Evolutionary conservation across 306 rosid genomes (phyloP).

Genomic region (Pyrus pyrifolia): DNA sequence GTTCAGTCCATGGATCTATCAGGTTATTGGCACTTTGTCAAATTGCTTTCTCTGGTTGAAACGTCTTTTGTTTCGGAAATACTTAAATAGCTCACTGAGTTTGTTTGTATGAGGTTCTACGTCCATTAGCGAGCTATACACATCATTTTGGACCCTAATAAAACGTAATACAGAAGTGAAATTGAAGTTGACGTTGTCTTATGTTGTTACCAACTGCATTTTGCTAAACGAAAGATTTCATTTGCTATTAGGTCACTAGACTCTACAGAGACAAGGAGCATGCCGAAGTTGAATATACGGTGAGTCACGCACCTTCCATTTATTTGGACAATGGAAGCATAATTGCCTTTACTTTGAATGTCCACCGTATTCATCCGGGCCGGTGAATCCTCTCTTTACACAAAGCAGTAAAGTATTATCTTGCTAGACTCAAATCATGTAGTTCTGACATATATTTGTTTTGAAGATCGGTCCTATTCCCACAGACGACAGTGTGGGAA

Average conservation of each 20-base stretch:
- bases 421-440: not conserved
- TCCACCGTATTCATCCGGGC: not conserved
- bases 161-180: not conserved
- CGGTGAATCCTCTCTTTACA: not conserved
- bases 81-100: not conserved
- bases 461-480: constrained; percentile 94
- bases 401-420: not conserved
- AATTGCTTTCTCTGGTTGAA: not conserved
- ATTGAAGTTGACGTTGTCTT: not conserved
- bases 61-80: not conserved
- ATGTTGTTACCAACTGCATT: not conserved
- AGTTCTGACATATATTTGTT: constrained; percentile 27
- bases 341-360: too few relatives aligned
- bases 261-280: constrained; percentile 78
- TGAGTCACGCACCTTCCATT: constrained; percentile 29
- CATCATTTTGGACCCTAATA: not conserved
- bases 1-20: constrained; percentile 76
- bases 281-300: constrained; percentile 89
- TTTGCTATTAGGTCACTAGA: constrained; percentile 55
- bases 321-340: not conserved
- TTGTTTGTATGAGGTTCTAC: not conserved
- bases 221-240: constrained; percentile 1
- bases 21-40: constrained; percentile 40
- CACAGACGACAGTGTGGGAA: constrained; percentile 62
- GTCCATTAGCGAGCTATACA: not conserved